phyloP scores from a whole-genome alignment of 2,329 filamentous ascomycete species.

The Pseudohalonectria lignicola region DNA sequence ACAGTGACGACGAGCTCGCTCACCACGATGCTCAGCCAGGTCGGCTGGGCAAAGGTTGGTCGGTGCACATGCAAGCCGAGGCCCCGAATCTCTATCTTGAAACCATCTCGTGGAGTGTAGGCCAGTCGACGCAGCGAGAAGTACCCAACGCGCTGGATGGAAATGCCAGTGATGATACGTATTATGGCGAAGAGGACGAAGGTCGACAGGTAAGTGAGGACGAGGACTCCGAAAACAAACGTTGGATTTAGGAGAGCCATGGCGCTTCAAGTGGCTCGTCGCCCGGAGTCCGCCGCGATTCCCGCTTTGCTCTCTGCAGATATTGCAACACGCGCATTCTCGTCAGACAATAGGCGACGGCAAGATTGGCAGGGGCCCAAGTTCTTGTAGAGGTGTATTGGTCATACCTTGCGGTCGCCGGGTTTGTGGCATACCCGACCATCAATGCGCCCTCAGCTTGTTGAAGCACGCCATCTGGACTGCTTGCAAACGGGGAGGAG shows the following conservation, averaged over 20 bases:
- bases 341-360: too few species aligned
- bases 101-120: constrained; percentile 79
- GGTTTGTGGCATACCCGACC: too few species aligned
- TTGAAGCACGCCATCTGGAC: too few species aligned
- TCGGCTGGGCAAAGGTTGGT: constrained; percentile 93
- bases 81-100: constrained; percentile 81
- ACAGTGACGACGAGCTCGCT: constrained; percentile 77
- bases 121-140: constrained; percentile 83
- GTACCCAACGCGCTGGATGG: constrained; percentile 90
- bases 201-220: constrained; percentile 80
- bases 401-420: too few species aligned
- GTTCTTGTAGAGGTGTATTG: too few species aligned
- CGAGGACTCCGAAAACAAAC: constrained; percentile 74
- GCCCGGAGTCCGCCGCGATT: too few species aligned
- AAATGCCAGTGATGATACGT: constrained; percentile 85
- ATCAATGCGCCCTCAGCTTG: too few species aligned
- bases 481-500: too few species aligned
- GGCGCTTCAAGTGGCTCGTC: too few species aligned
- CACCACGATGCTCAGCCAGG: constrained; percentile 86
- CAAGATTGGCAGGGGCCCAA: too few species aligned
- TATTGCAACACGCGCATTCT: too few species aligned
- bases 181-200: constrained; percentile 91
- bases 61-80: constrained; percentile 82
- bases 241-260: constrained; percentile 65
- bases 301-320: too few species aligned